Evolutionary conservation across 2,329 filamentous ascomycete genomes (phyloP).

Genomic region (Colletotrichum graminicola): DNA sequence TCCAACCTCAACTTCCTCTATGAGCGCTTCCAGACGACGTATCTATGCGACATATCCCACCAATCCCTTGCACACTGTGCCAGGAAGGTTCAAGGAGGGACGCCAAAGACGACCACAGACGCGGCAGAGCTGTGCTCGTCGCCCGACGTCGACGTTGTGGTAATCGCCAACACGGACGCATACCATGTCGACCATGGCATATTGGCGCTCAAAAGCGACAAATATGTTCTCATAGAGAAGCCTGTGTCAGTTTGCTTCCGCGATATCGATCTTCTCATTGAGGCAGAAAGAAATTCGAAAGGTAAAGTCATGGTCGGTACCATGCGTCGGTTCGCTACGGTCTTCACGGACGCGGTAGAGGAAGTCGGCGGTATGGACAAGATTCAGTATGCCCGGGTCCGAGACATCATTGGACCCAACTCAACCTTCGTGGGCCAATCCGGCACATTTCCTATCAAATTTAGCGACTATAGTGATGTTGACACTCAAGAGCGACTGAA

Average conservation of each 20-base stretch:
- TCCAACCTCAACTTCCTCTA: slow-evolving; percentile 60
- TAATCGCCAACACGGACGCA: slow-evolving; percentile 65
- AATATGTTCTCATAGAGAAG: slow-evolving; percentile 71
- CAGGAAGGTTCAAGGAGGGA: slow-evolving; percentile 42
- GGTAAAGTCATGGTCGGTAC: slow-evolving; percentile 69
- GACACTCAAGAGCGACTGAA: slow-evolving; percentile 45
- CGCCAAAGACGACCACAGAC: slow-evolving; percentile 51
- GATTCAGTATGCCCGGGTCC: slow-evolving; percentile 67
- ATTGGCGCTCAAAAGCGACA: slow-evolving; percentile 64
- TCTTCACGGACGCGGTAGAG: slow-evolving; percentile 65
- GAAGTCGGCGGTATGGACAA: slow-evolving; percentile 64
- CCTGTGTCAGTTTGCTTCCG: slow-evolving; percentile 64
- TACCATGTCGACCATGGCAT: slow-evolving; percentile 67
- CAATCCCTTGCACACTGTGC: slow-evolving; percentile 47
- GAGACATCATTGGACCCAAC: slow-evolving; percentile 65
- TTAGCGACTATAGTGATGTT: slow-evolving; percentile 53
- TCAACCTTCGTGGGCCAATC: slow-evolving; percentile 60
- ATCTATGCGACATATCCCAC: slow-evolving; percentile 65
- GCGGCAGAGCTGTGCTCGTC: slow-evolving; percentile 57
- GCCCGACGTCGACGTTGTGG: slow-evolving; percentile 63
- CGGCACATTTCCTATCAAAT: slow-evolving; percentile 60
- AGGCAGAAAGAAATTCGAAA: slow-evolving; percentile 58
- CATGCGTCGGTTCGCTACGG: slow-evolving; percentile 70
- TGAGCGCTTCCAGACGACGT: slow-evolving; percentile 58
- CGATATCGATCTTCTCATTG: slow-evolving; percentile 60